A percentile compares a stretch with the other conserved stretches of the same genome.
Evolutionary conservation across 2,329 filamentous ascomycete genomes (phyloP).

Genomic region (Tricladium varicosporioides): DNA sequence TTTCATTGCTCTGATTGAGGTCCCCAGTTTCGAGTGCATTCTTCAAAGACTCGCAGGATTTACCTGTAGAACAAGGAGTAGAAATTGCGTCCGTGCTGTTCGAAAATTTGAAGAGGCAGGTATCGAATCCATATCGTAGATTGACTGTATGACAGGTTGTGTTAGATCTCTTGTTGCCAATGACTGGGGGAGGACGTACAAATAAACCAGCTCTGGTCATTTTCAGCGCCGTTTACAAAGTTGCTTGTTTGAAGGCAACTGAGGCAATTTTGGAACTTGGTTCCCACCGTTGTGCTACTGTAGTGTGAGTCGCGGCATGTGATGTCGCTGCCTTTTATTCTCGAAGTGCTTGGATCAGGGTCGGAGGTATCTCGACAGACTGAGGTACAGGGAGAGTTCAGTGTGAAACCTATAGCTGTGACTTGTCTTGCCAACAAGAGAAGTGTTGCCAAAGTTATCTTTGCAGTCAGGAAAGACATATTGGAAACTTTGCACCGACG

Average conservation of each 20-base stretch:
- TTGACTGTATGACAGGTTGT: slow-evolving; percentile 25
- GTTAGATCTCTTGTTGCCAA: neutral
- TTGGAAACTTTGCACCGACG: neutral
- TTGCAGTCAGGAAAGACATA: neutral
- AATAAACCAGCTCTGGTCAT: slow-evolving; percentile 29
- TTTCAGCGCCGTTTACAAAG: slow-evolving; percentile 17
- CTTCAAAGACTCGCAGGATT: slow-evolving; percentile 25
- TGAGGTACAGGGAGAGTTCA: slow-evolving; percentile 49
- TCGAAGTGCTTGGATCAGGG: slow-evolving; percentile 37
- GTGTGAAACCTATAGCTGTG: slow-evolving; percentile 40
- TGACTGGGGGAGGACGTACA: slow-evolving; percentile 22
- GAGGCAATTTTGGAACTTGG: slow-evolving; percentile 28
- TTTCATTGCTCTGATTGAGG: slow-evolving; percentile 17
- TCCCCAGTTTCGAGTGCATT: slow-evolving; percentile 24
- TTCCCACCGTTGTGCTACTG: slow-evolving; percentile 18
- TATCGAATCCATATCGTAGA: slow-evolving; percentile 27
- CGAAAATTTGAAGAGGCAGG: slow-evolving; percentile 25
- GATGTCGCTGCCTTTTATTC: slow-evolving; percentile 47
- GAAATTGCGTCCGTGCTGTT: slow-evolving; percentile 21
- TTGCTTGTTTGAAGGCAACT: slow-evolving; percentile 31
- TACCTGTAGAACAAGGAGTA: slow-evolving; percentile 24
- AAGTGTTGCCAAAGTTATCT: neutral
- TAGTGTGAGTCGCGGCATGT: slow-evolving; percentile 28
- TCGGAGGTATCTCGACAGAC: slow-evolving; percentile 41
- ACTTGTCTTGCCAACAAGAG: neutral